A percentile compares a stretch with the other conserved stretches of the same genome.
Conservation (phyloP, 1,284 basidiomycete species). For the Vanrija sp. region DNA sequence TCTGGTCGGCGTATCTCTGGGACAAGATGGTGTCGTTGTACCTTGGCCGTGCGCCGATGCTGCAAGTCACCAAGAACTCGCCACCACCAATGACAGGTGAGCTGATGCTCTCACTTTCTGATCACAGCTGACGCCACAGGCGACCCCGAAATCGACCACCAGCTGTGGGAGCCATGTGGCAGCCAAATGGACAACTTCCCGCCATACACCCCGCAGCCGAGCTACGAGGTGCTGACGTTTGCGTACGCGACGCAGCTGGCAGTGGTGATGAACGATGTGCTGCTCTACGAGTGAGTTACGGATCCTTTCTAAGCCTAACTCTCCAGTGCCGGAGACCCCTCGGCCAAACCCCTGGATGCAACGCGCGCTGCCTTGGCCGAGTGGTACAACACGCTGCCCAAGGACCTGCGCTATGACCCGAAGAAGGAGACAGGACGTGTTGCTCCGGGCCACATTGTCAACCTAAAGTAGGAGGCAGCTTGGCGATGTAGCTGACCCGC, state of each 20-base stretch:
- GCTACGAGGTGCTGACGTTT: not conserved
- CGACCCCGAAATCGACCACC: not conserved
- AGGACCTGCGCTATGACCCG: not conserved
- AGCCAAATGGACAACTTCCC: not conserved
- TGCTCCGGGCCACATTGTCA: conserved; percentile 2
- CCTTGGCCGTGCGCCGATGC: conserved; percentile 4
- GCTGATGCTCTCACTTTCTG: not conserved
- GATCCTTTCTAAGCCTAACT: not conserved
- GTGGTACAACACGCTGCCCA: not conserved
- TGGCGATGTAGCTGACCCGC: not conserved
- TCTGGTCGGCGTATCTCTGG: conserved; percentile 2
- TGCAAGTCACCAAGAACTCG: not conserved
- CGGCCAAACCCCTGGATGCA: not conserved
- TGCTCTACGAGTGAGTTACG: not conserved
- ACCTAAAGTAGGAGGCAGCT: not conserved
- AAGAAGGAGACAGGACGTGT: not conserved
- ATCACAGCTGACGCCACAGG: not conserved
- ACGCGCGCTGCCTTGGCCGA: not conserved
- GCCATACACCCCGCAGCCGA: not conserved
- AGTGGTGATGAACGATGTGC: not conserved
- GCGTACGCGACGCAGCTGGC: not conserved
- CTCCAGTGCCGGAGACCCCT: not conserved
- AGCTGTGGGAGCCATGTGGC: not conserved
- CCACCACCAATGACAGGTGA: not conserved
- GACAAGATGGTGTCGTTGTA: conserved; percentile 4